Evolutionary conservation across 345 rosid species (phyloP), one percentile per base, ranked within the genome.

Genomic region (Pugionium dolabratum): DNA sequence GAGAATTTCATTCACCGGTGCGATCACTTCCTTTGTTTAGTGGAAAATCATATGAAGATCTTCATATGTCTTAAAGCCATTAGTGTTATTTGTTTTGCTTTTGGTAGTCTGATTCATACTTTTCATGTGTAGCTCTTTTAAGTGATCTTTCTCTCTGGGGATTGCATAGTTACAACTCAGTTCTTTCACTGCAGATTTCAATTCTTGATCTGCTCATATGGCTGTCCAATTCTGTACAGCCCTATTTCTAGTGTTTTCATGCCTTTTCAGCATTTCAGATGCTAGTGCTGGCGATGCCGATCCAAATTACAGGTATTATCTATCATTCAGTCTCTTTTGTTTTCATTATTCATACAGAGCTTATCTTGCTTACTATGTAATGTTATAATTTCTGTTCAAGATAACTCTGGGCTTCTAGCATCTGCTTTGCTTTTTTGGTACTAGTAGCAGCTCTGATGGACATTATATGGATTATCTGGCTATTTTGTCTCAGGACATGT

Each of bases 241-340:
- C 30, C 41, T 73, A 26, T 70, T 56, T 59, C 27, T 78, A 37
- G 49, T 67, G 33, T 56, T 85, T 43, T 11, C 80, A 34, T 77
- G 72, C 50, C 70, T 83, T 53, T 54, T 74, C 66, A 75, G 64
- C 53, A 59, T 46, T 27, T 76, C 84, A 33, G 40, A 81, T 74
- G 87, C 91, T 50, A 89, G 94, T 75, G 82, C 70, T 62, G 96
- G 94, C 25, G 91, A 89, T 80, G 81, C 84, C 37, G 85, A 89
- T 81, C 89, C 83, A 40, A 59, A 54, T 62, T 89, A 85, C 89
- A 82, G 83, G 94, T 86, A 67, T 28, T 60, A 4, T 31, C 4
- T 4, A 59, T 35, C 18, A 18, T 58, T 39, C 46, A 36, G 25
- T 67, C 34, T 69, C 29, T 54, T 7, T 48, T 18, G 18, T 18